Conservation (phyloP, 176 grass and related monocot genomes). For the Cenchrus fungigraminus region DNA sequence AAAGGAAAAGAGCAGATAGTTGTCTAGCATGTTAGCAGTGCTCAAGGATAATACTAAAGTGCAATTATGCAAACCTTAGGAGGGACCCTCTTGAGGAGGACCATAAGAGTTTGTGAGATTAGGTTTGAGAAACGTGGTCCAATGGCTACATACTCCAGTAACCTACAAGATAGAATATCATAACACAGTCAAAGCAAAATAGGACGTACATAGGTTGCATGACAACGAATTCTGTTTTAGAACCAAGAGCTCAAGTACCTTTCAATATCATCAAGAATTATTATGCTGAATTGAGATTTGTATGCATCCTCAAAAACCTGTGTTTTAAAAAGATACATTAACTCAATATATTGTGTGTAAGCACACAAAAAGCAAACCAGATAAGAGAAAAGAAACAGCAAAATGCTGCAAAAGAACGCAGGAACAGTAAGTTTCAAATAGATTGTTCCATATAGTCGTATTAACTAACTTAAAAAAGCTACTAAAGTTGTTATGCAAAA, state of each 20-base stretch:
- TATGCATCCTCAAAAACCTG: slow-evolving; percentile 99
- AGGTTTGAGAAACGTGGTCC: slow-evolving; percentile 92
- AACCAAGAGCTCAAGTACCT: slow-evolving; percentile 47
- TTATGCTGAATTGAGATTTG: slow-evolving; percentile 94
- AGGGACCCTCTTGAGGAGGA: slow-evolving; percentile 92
- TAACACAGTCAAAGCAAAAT: slow-evolving; percentile 32
- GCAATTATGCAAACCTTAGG: slow-evolving; percentile 63
- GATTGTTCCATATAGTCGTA: background rate
- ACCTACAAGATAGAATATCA: slow-evolving; percentile 55
- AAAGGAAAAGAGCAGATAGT: background rate
- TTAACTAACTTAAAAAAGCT: slow-evolving; percentile 21
- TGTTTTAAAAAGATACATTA: slow-evolving; percentile 27
- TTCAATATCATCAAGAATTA: slow-evolving; percentile 97
- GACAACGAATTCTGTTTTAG: background rate
- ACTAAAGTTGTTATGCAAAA: slow-evolving; percentile 22
- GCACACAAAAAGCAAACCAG: background rate
- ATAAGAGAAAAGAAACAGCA: background rate
- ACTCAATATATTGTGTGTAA: slow-evolving; percentile 20
- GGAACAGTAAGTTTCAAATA: slow-evolving; percentile 28
- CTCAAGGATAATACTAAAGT: slow-evolving; percentile 22
- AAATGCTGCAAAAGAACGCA: background rate
- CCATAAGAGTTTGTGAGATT: slow-evolving; percentile 86
- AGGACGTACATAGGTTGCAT: background rate
- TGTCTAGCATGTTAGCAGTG: background rate
- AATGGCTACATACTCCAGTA: slow-evolving; percentile 95